These are phyloP conservation scores for Lichtheimia corymbifera DNA, from an alignment of 371 early-diverging fungal genomes.

Conservation along the genomic window DNA sequence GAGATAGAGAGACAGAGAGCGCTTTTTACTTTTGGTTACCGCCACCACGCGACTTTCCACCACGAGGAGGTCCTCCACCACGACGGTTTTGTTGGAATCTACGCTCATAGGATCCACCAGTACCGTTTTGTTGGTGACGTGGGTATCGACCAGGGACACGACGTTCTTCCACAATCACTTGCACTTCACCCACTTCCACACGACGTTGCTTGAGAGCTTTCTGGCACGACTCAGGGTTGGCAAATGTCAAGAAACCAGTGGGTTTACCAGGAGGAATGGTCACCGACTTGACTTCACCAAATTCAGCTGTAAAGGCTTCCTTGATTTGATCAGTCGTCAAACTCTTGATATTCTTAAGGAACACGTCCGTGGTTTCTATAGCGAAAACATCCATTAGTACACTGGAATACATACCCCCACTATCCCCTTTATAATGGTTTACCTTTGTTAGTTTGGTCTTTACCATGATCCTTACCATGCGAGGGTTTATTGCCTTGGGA, in stretches of 20 bases:
- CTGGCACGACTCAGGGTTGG: constrained; percentile 33
- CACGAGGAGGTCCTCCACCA: constrained; percentile 16
- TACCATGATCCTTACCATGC: background rate
- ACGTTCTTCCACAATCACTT: constrained; percentile 46
- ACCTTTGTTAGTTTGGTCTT: no score
- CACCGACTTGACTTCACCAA: constrained; percentile 39
- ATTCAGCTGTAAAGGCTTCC: constrained; percentile 36
- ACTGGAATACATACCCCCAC: background rate
- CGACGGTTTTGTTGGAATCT: constrained; percentile 17
- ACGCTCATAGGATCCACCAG: constrained; percentile 16
- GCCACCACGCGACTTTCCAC: constrained; percentile 20
- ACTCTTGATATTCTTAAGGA: constrained; percentile 34
- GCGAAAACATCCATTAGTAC: background rate
- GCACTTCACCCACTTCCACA: constrained; percentile 21
- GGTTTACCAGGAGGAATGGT: constrained; percentile 19
- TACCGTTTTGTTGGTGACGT: constrained; percentile 10
- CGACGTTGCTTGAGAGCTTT: constrained; percentile 44
- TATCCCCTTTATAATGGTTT: no score
- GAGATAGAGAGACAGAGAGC: background rate
- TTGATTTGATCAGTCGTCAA: constrained; percentile 34
- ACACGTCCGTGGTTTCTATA: constrained; percentile 28
- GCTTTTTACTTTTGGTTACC: constrained; percentile 1
- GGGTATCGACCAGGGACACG: constrained; percentile 17
- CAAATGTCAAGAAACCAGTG: constrained; percentile 43
- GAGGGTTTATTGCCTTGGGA: no score